Evolutionary conservation across 1,139 yeast species (phyloP).

Genomic region (Spathaspora sp.): DNA sequence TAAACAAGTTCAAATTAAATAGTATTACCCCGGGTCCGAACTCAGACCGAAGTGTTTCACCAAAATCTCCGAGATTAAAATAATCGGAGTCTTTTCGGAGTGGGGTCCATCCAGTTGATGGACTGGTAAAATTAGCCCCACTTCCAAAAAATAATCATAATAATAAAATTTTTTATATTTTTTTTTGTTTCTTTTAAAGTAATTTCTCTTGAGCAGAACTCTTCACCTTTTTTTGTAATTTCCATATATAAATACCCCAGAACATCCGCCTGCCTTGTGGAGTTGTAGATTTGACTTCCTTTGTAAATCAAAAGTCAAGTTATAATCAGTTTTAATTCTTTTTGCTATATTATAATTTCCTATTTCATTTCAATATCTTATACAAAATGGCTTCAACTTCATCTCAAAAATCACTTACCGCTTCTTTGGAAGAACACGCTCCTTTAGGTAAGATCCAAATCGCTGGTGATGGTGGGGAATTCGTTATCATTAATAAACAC

Average conservation of each 20-base stretch:
- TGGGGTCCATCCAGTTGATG: background rate
- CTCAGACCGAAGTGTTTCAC: too few relatives aligned
- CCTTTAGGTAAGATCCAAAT: constrained; percentile 18
- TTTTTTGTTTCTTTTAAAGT: background rate
- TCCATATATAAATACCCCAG: constrained; percentile 2
- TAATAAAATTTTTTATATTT: background rate
- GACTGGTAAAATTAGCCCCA: constrained; percentile 3
- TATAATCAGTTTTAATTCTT: background rate
- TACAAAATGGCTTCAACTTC: constrained; percentile 12
- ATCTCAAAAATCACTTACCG: constrained; percentile 11
- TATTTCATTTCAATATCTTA: background rate
- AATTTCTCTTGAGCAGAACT: constrained; percentile 1
- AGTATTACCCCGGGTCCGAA: background rate
- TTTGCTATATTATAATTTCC: background rate
- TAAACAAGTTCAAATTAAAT: background rate
- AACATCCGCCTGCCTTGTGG: background rate
- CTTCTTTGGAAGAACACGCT: constrained; percentile 12
- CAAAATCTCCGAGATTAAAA: background rate
- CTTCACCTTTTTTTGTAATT: background rate
- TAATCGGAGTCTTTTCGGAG: constrained; percentile 2
- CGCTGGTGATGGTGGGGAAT: constrained; percentile 20
- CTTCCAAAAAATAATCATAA: constrained; percentile 4
- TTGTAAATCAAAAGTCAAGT: background rate
- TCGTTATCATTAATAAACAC: constrained; percentile 26
- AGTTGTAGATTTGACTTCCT: background rate